Base-by-base conservation (phyloP, 208 protist genomes). In the Novymonas esmeraldas region DNA sequence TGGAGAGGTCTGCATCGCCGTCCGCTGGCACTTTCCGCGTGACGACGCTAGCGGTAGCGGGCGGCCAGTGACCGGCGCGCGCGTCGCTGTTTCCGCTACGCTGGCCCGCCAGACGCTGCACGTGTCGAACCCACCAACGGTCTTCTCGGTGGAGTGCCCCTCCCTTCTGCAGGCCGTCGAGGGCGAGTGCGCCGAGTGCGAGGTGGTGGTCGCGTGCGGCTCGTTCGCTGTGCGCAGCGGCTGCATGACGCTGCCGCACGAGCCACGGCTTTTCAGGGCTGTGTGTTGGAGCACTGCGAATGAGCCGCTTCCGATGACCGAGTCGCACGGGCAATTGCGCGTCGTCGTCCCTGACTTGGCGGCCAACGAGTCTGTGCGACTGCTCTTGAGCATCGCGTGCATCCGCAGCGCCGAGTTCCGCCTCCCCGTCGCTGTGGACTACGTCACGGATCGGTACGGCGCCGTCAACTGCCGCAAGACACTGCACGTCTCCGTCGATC, bases 131-230 rank as follows among this genome's bases (percentile, higher is more conserved):
- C 72, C 69, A 13, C 38, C 73, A 22, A 69, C 67, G 28, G 38
- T 73, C 31, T 63, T 90, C 22, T 71, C 64, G n/a, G 51, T 83
- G 24, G 57, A 80, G 31, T 71, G 70, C 63, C 69, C 80, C 2
- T 66, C 65, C 34, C 44, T 62, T 22, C 56, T 87, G n/a, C 64
- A 72, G 54, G 80, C 63, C 16, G 66, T 90, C 24, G 84, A 90
- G 67, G 84, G 84, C 6, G 84, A 90, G 57, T 73, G 71, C n/a
- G 67, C 78, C 7, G 52, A 48, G 64, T 57, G 79, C 18, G 62
- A 77, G 45, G 64, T 90, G 34, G 44, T 70, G 0, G 56, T 90
- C 33, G 71, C 49, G 16, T 77, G 81, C 22, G 54, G 72, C 7
- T 54, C 51, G 1, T 50, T 75, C 14, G 41, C 61, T 18, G 52